Evolutionary conservation across 768 basidiomycete genomes (phyloP).

Genomic region (Trametes maxima): DNA sequence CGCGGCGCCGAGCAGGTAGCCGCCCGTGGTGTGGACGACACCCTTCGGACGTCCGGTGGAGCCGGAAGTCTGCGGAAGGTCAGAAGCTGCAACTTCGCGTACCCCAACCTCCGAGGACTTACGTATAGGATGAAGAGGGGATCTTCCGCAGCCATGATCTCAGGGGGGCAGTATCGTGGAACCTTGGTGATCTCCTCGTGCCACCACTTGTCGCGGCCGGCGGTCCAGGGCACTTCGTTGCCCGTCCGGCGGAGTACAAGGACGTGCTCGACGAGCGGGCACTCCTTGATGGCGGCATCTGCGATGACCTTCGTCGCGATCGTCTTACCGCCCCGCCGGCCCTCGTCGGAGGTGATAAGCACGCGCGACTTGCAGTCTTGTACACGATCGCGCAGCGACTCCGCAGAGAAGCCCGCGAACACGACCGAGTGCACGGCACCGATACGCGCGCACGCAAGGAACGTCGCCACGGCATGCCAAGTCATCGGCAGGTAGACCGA

Average conservation of each 20-base stretch:
- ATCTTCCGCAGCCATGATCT: slow-evolving; percentile 90
- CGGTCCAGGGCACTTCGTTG: slow-evolving; percentile 74
- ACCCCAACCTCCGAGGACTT: slow-evolving; percentile 37
- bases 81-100: slow-evolving; percentile 7
- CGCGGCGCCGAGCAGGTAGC: slow-evolving; percentile 90
- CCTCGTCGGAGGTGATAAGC: slow-evolving; percentile 96
- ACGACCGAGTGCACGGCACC: slow-evolving; percentile 97
- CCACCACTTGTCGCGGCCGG: slow-evolving; percentile 95
- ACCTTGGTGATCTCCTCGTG: slow-evolving; percentile 88
- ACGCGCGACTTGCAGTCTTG: slow-evolving; percentile 88
- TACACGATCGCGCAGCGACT: slow-evolving; percentile 90
- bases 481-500: slow-evolving; percentile 94
- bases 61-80: slow-evolving; percentile 73
- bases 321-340: slow-evolving; percentile 88
- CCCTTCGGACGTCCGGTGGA: slow-evolving; percentile 98
- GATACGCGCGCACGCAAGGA: slow-evolving; percentile 97
- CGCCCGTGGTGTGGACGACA: slow-evolving; percentile 87
- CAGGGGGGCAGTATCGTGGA: slow-evolving; percentile 84
- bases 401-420: slow-evolving; percentile 96
- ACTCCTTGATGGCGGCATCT: slow-evolving; percentile 85
- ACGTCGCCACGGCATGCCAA: slow-evolving; percentile 94
- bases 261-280: slow-evolving; percentile 86
- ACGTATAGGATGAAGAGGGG: slow-evolving; percentile 99
- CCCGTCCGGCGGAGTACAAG: slow-evolving; percentile 90
- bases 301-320: slow-evolving; percentile 95